Evolutionary conservation across 441 rosid genomes (phyloP), one percentile per base, ranked within the genome.

Genomic region (Gossypium laxum): DNA sequence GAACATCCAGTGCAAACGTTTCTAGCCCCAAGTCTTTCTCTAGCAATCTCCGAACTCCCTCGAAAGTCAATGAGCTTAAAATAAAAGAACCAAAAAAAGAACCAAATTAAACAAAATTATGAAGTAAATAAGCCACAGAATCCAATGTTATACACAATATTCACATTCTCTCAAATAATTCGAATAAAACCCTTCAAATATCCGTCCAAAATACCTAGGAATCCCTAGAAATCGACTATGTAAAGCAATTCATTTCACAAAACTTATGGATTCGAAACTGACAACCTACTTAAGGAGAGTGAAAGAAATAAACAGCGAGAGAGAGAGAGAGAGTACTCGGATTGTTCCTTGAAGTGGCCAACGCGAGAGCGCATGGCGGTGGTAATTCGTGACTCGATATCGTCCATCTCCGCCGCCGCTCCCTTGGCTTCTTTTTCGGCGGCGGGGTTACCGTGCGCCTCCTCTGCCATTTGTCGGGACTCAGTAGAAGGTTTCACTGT

Each of bases 11-110:
- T 6, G 86, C 88, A 77, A 70, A 80, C 48, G 69, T 73, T 73
- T 84, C 83, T 82, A 89, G 73, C 55, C 87, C 90, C 76, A 91
- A 63, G 79, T 89, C 92, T 81, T 88, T 83, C 92, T 94, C 98
- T 64, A 94, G 58, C 69, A 92, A 59, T 74, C 96, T 85, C 74
- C 96, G 82, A 47, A 90, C 97, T 48, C 92, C 90, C 85, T 85
- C 96, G 59, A 90, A 83, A 3, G 91, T 94, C 82, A 92, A 80
- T 0, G 83, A 83, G 72, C 98, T 91, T 43, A 45, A 4, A 32
- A 5, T 5, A 59, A 30, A 38, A 1, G 43, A 34, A 34, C 43
- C 43, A 34, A 6, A 34, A 24, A 47, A 47, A 32, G 18, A 48
- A 67, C 0, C 0, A 34, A 63, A 30, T 24, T 57, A 38, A 58